A percentile compares a stretch with the other conserved stretches of the same genome.
Conservation (phyloP, 2,329 filamentous ascomycete genomes). For the Calonectria pseudoturangicola region DNA sequence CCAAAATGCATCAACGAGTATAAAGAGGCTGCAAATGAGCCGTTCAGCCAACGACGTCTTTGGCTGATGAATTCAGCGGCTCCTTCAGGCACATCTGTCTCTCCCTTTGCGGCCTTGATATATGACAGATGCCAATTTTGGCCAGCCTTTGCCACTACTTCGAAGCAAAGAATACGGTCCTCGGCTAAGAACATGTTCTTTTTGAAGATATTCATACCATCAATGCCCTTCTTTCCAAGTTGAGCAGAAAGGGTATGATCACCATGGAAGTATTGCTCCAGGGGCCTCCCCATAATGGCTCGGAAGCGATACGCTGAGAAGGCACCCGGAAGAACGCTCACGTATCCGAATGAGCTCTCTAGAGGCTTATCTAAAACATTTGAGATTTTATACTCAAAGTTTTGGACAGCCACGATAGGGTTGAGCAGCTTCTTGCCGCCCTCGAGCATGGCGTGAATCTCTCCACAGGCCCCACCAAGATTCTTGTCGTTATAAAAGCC, state of each 20-base stretch:
- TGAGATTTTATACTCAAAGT: slow-evolving; percentile 27
- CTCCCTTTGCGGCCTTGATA: slow-evolving; percentile 24
- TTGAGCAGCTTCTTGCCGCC: slow-evolving; percentile 22
- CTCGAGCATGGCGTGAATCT: slow-evolving; percentile 24
- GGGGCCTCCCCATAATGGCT: slow-evolving; percentile 15
- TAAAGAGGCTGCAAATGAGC: slow-evolving; percentile 19
- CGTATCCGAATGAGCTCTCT: slow-evolving; percentile 13
- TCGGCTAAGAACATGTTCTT: slow-evolving; percentile 24
- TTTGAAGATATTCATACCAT: slow-evolving; percentile 26
- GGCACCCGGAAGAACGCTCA: slow-evolving; percentile 8
- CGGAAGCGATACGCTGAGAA: slow-evolving; percentile 22
- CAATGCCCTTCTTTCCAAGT: slow-evolving; percentile 20
- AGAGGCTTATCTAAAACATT: slow-evolving; percentile 21
- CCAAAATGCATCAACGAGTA: slow-evolving; percentile 22
- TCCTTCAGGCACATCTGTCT: slow-evolving; percentile 25
- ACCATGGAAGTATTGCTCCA: slow-evolving; percentile 22
- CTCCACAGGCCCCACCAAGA: slow-evolving; percentile 21
- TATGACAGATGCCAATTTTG: slow-evolving; percentile 27
- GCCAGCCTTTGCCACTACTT: slow-evolving; percentile 20
- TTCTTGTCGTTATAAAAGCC: slow-evolving; percentile 24
- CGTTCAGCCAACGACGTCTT: slow-evolving; percentile 21
- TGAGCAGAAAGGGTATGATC: slow-evolving; percentile 19
- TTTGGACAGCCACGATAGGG: slow-evolving; percentile 15
- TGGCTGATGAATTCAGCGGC: slow-evolving; percentile 20
- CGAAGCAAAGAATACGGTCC: slow-evolving; percentile 19